Evolutionary conservation across 176 grass and related monocot genomes (phyloP), one percentile per base, ranked within the genome.

Genomic region (Areca catechu): DNA sequence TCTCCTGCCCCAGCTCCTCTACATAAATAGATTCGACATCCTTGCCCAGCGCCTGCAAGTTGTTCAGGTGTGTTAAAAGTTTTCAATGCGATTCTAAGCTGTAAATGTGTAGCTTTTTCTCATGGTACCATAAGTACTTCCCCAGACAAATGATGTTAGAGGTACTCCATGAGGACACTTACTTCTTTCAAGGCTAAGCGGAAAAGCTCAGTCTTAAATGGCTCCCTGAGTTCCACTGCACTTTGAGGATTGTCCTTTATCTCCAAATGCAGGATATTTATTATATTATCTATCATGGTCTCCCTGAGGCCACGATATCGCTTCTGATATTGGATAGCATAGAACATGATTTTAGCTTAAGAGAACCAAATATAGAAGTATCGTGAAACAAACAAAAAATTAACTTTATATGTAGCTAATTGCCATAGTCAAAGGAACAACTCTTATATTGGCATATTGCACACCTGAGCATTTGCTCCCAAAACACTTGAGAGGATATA

Each of bases 151-250:
- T 14, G 10, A 43, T 10, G 5, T 29, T 29, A 29, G 5, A 1
- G 5, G 4, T 29, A 29, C 27, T 29, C 27, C 27, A 29, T 29
- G 27, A 1, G 5, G 27, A 43, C 7, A 76, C 68, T 75, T 63
- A 76, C 93, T 73, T 97, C 67, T 61, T 80, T 78, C 68, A 97
- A 53, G 67, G 93, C 77, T 24, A 97, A 18, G n/a, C 58, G 22
- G 51, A 91, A 91, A 25, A 97, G 52, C 59, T 85, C 92, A 15
- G 71, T 48, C 72, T 78, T 84, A 78, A 91, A 97, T 28, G 81
- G 61, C 25, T 85, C 73, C 34, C 86, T 81, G 55, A 97, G 85
- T 57, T 88, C 82, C 43, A 85, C 48, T 20, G 69, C 47, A 60
- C 56, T 20, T 58, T 81, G 22, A 79, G 80, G 80, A 62, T 97